Evolutionary conservation across 371 early-diverging fungal genomes (phyloP).

Genomic region (Mucor lusitanicus): DNA sequence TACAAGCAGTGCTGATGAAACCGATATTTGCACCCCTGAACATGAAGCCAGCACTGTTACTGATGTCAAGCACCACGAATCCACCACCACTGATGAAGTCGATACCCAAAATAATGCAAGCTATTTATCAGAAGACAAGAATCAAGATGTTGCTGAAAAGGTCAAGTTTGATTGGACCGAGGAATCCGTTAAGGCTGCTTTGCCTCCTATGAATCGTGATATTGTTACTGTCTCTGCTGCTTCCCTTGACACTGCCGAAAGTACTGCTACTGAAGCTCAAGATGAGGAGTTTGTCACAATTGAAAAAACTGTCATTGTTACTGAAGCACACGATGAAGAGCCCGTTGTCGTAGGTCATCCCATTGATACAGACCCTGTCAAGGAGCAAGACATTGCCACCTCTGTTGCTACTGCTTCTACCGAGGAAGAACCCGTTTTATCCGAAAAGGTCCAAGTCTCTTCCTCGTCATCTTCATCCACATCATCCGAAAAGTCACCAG

Average conservation of each 20-base stretch:
- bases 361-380: neutral
- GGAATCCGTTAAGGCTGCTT: neutral
- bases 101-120: neutral
- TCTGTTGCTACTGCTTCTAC: neutral
- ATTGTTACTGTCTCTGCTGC: neutral
- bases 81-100: neutral
- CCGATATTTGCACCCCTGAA: conserved; percentile 23
- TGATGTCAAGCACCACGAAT: neutral
- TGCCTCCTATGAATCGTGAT: conserved; percentile 5
- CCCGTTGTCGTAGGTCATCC: neutral
- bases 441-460: neutral
- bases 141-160: neutral
- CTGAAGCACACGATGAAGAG: no score
- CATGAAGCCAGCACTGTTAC: conserved; percentile 4
- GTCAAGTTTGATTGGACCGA: conserved; percentile 3
- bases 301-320: no score
- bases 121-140: neutral
- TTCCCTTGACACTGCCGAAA: neutral
- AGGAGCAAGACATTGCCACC: neutral
- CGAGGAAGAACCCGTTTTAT: neutral
- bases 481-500: neutral
- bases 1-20: conserved; percentile 17
- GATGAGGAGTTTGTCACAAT: no score
- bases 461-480: neutral
- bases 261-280: no score